phyloP scores from a whole-genome alignment of 192 early-diverging fungal species.

The Allomyces macrogynus region DNA sequence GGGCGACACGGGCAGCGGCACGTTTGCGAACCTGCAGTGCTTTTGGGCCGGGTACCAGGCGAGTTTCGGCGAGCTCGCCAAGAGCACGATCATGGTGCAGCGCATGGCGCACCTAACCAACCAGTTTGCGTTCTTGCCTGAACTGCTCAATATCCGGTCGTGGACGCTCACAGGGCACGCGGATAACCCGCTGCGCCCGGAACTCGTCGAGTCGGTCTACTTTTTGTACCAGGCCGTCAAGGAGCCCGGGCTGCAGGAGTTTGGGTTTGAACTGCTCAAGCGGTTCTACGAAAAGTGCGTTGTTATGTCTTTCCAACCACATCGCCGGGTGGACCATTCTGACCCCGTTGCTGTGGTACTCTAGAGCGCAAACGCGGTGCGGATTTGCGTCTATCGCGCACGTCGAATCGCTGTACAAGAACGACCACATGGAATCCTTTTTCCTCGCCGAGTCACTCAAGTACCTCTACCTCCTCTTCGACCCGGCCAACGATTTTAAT shows the following conservation, averaged over 20 bases:
- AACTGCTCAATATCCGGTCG: background rate
- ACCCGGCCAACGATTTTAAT: conserved; percentile 34
- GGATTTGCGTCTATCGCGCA: conserved; percentile 12
- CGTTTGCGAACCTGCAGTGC: conserved; percentile 7
- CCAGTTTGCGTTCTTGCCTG: background rate
- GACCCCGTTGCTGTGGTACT: background rate
- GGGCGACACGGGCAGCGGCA: background rate
- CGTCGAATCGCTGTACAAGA: conserved; percentile 6
- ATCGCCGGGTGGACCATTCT: background rate
- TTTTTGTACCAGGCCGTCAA: conserved; percentile 10
- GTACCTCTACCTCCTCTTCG: conserved; percentile 79
- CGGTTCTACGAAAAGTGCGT: background rate
- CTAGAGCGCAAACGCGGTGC: conserved; percentile 5
- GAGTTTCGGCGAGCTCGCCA: conserved; percentile 9
- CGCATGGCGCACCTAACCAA: background rate
- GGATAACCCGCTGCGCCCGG: conserved; percentile 4
- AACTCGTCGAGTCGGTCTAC: conserved; percentile 7
- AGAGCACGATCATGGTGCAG: conserved; percentile 6
- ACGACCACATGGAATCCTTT: conserved; percentile 29
- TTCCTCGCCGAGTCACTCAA: conserved; percentile 92
- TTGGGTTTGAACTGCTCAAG: conserved; percentile 5
- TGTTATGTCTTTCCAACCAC: background rate
- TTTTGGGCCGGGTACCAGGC: conserved; percentile 15
- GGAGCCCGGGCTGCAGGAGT: conserved; percentile 8
- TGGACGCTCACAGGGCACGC: background rate